Percentiles rank a stretch among this genome's conserved stretches.
Conservation (phyloP, 257 asterid genomes). For the Marsdenia floribunda region DNA sequence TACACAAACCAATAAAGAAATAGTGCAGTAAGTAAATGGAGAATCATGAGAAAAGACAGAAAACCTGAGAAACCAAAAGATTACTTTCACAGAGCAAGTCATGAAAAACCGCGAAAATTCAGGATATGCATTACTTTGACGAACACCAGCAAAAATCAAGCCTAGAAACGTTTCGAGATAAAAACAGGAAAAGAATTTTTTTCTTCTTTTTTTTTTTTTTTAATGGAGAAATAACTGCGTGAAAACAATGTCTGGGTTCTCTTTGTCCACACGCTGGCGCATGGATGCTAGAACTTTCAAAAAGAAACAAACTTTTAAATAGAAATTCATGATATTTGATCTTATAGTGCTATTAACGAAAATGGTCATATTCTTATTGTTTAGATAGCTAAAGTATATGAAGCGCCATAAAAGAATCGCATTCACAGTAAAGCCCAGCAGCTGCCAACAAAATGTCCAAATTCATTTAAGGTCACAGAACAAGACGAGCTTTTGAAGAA, state of each 20-base stretch:
- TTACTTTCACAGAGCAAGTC: neutral
- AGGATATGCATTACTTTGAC: neutral
- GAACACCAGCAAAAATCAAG: neutral
- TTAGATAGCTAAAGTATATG: neutral
- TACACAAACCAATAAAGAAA: neutral
- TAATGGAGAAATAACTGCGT: neutral
- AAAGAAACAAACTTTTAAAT: neutral
- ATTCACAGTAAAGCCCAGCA: neutral
- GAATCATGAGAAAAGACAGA: slow-evolving; percentile 4
- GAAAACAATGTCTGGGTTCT: neutral
- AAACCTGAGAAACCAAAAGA: neutral
- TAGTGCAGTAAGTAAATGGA: neutral
- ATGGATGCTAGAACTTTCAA: neutral
- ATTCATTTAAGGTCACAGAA: neutral
- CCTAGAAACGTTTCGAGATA: neutral
- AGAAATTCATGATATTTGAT: neutral
- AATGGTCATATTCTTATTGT: neutral
- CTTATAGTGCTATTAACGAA: neutral
- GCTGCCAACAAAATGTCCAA: neutral
- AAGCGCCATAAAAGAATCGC: neutral
- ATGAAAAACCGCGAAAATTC: neutral
- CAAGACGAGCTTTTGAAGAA: neutral
- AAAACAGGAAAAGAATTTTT: neutral
- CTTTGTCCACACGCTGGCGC: too few relatives aligned
- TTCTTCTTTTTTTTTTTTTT: too few relatives aligned